Conservation (phyloP, 805 yeast species). For the Saccharomyces kudriavzevii region DNA sequence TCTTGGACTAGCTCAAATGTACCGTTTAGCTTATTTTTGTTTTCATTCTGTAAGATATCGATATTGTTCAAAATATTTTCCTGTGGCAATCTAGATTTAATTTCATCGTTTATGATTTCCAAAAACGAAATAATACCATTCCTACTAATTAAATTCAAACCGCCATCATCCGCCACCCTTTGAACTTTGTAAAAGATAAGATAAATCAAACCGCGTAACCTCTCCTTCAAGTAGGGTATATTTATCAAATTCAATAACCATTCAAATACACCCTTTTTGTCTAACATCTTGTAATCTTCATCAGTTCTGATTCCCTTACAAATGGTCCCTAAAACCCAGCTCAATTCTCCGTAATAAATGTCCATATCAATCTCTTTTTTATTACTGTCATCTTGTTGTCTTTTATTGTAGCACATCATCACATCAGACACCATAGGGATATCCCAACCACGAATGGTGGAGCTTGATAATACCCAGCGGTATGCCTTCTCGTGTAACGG, state of each 20-base stretch:
- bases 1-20: slow-evolving; percentile 37
- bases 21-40: slow-evolving; percentile 12
- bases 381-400: slow-evolving; percentile 7
- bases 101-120: slow-evolving; percentile 24
- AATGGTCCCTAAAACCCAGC: slow-evolving; percentile 57
- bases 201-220: slow-evolving; percentile 35
- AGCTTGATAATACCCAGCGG: slow-evolving; percentile 51
- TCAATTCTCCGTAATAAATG: slow-evolving; percentile 47
- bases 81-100: slow-evolving; percentile 1
- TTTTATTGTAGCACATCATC: slow-evolving; percentile 19
- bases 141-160: slow-evolving; percentile 50
- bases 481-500: slow-evolving; percentile 62
- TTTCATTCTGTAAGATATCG: slow-evolving; percentile 4
- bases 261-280: slow-evolving; percentile 53
- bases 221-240: slow-evolving; percentile 41
- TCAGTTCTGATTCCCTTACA: slow-evolving; percentile 38
- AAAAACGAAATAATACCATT: slow-evolving; percentile 39
- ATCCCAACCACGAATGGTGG: slow-evolving; percentile 34
- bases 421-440: slow-evolving; percentile 36
- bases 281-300: slow-evolving; percentile 47
- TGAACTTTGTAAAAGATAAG: slow-evolving; percentile 41
- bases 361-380: slow-evolving; percentile 32
- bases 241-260: slow-evolving; percentile 50
- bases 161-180: slow-evolving; percentile 44
- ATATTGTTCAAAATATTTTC: slow-evolving; percentile 8